Evolutionary conservation across 306 rosid species (phyloP), one percentile per base, ranked within the genome.

Genomic region (Sindora glabra): DNA sequence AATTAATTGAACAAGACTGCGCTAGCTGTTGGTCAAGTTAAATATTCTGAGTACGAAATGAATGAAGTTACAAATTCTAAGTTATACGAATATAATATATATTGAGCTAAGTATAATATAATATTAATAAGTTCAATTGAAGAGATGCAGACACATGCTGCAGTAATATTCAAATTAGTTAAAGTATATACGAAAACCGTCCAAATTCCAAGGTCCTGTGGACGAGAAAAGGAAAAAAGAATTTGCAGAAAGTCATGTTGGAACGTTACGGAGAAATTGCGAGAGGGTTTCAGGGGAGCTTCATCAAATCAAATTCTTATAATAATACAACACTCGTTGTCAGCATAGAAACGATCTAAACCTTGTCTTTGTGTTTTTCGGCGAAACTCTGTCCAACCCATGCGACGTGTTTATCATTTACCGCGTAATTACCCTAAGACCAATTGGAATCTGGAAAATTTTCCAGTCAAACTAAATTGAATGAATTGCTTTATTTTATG

Each of bases 251-350:
- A 8, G 15, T 3, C 48, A 29, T 29, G 29, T 6, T 5, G 22
- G 5, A 49, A 29, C 40, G 11, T 71, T 56, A 48, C 67, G 8
- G 24, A 56, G 77, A 72, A 72, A 64, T 4, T 57, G 54, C 42
- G 8, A 21, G 36, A 33, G 1, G 32, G 58, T 44, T 70, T 70
- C 75, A 52, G 12, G 21, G 52, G 51, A 23, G 41, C 11, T 61
- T 70, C 62, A 1, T 13, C n/a, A n/a, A n/a, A n/a, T n/a, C n/a
- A 62, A 22, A 3, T 5, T 16, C 36, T 40, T 68, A 29, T 29
- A 26, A 29, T 29, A 29, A 29, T 9, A 29, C 34, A 29, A 4
- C 34, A 29, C 34, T 51, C 32, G 12, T 24, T 8, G 21, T 52
- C 41, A 47, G 34, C 34, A 17, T 11, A 12, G 68, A 34, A 62